A percentile compares a stretch with the other conserved stretches of the same genome.
Evolutionary conservation across 495 filamentous ascomycete genomes (phyloP).

Genomic region (Xylaria intraflava): DNA sequence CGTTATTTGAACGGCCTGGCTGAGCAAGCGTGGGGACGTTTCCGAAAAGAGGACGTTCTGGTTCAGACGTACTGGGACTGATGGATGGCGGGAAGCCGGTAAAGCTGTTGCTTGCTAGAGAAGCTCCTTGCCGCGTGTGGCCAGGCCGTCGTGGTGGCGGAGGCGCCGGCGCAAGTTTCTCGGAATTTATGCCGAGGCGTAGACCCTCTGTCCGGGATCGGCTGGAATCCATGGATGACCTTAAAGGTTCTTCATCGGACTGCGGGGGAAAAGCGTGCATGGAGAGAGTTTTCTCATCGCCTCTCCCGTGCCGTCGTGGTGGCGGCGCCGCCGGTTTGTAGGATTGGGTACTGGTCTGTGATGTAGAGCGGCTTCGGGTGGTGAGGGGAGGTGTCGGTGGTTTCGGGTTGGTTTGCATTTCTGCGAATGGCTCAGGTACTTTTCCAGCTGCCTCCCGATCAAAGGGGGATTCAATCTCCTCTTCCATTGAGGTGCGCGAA

Average conservation of each 20-base stretch:
- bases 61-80: slow-evolving; percentile 9
- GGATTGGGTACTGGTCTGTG: slow-evolving; percentile 24
- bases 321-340: slow-evolving; percentile 43
- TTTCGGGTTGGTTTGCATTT: slow-evolving; percentile 21
- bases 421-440: slow-evolving; percentile 30
- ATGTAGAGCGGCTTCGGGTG: slow-evolving; percentile 26
- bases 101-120: slow-evolving; percentile 16
- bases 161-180: slow-evolving; percentile 29
- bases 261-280: slow-evolving; percentile 13
- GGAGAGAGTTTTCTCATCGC: slow-evolving; percentile 31
- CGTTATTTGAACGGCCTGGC: not conserved
- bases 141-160: slow-evolving; percentile 38
- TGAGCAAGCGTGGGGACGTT: slow-evolving; percentile 6
- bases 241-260: slow-evolving; percentile 28
- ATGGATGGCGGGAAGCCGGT: slow-evolving; percentile 4
- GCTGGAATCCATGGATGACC: slow-evolving; percentile 39
- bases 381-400: slow-evolving; percentile 26
- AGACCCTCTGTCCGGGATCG: slow-evolving; percentile 37
- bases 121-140: slow-evolving; percentile 26
- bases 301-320: slow-evolving; percentile 39
- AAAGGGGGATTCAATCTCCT: slow-evolving; percentile 34
- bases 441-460: slow-evolving; percentile 42
- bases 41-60: slow-evolving; percentile 12
- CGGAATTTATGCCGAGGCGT: slow-evolving; percentile 19
- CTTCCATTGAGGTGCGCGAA: slow-evolving; percentile 34